Percentiles rank a stretch among this genome's conserved stretches.
Evolutionary conservation across 2,329 filamentous ascomycete species (phyloP).

Genomic region (Penicillium corylophilum): DNA sequence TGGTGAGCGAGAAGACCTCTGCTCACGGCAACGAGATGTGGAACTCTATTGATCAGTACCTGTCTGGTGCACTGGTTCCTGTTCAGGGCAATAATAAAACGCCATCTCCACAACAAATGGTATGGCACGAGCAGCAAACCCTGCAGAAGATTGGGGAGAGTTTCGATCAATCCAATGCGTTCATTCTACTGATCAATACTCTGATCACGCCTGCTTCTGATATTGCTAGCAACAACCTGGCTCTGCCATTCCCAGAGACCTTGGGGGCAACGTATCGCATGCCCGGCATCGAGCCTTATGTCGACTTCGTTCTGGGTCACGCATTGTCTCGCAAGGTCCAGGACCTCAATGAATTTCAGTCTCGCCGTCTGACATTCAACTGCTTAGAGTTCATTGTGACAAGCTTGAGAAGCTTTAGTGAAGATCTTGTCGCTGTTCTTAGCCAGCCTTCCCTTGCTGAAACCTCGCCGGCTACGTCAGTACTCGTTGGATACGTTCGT

Average conservation of each 20-base stretch:
- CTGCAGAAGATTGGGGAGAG: slow-evolving; percentile 72
- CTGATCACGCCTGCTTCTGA: slow-evolving; percentile 62
- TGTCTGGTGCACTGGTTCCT: slow-evolving; percentile 56
- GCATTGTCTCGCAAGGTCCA: slow-evolving; percentile 68
- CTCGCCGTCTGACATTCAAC: slow-evolving; percentile 70
- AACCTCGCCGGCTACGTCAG: slow-evolving; percentile 68
- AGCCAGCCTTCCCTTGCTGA: slow-evolving; percentile 76
- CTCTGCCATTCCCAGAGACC: slow-evolving; percentile 80
- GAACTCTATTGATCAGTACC: slow-evolving; percentile 76
- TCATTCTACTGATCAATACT: slow-evolving; percentile 72
- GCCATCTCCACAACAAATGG: not conserved
- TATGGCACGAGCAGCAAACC: slow-evolving; percentile 58
- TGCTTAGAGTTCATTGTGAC: slow-evolving; percentile 81
- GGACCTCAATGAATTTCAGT: slow-evolving; percentile 68
- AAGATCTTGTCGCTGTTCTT: slow-evolving; percentile 82
- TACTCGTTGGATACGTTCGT: slow-evolving; percentile 74
- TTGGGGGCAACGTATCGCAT: slow-evolving; percentile 75
- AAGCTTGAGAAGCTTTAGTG: slow-evolving; percentile 86
- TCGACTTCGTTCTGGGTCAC: slow-evolving; percentile 84
- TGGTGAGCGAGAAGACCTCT: slow-evolving; percentile 72
- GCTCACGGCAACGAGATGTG: slow-evolving; percentile 73
- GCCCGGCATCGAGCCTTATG: slow-evolving; percentile 85
- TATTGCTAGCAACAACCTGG: slow-evolving; percentile 62
- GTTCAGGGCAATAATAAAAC: slow-evolving; percentile 38
- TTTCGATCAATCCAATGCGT: slow-evolving; percentile 82